Base-by-base conservation (phyloP, 352 stramenopile species). In the Albugo candida region DNA sequence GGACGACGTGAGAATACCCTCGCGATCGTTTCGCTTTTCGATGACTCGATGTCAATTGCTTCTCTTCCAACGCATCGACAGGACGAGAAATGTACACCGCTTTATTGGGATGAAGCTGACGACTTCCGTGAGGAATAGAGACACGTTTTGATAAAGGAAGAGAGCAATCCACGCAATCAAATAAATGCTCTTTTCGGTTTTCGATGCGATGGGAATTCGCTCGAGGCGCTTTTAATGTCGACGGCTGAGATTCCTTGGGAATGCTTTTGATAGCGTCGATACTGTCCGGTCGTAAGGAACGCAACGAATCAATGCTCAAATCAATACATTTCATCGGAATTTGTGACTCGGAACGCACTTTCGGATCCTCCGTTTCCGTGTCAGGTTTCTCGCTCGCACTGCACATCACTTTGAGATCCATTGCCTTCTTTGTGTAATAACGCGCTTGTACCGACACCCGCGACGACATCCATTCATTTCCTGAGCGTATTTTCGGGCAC, bases 31-130 rank as follows among this genome's bases (percentile, higher is more conserved):
- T 31, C 35, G 63, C 65, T 47, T 67, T 67, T 11, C 60, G 63
- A 2, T 57, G 52, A 41, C 49, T 61, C 17, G 51, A 41, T 4
- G 59, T 64, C 24, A 31, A n/a, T n/a, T n/a, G 24, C 24, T 31
- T 31, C 3, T 31, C 24, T 8, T 31, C 24, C 8, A 31, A 31
- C 24, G 24, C 24, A 8, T 31, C 3, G 13, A 59, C 45, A n/a
- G 72, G 60, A 10, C 61, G 57, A 1, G 72, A 85, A 27, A 80
- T 51, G 43, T 81, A 83, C 49, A 81, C 67, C 10, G 72, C 69
- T 44, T 81, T 81, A 35, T 62, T 76, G 36, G 70, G 47, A 37
- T 85, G 72, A 18, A 85, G 60, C 53, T 81, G 67, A 1, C 72
- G 70, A 4, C 59, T 58, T 1, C 70, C 70, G 34, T 85, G 72